Conservation (phyloP, 805 yeast genomes). For the Metschnikowia chrysomelidarum region DNA sequence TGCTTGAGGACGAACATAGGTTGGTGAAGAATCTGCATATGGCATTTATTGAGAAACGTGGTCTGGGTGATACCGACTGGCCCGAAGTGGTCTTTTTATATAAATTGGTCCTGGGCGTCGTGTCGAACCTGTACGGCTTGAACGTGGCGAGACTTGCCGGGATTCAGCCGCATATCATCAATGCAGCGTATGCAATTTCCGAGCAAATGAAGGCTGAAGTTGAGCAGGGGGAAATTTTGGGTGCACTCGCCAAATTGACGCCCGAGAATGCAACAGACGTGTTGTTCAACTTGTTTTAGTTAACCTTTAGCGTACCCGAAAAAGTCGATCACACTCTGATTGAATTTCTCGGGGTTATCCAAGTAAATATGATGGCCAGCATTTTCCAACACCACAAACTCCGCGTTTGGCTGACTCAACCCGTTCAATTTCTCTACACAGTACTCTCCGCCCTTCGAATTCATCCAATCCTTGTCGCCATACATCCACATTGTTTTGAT, state of each 20-base stretch:
- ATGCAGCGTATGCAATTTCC: constrained; percentile 42
- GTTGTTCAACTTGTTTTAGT: constrained; percentile 2
- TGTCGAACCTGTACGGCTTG: constrained; percentile 70
- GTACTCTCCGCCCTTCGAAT: constrained; percentile 35
- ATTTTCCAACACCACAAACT: constrained; percentile 25
- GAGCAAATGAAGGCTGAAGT: constrained; percentile 27
- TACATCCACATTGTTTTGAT: constrained; percentile 36
- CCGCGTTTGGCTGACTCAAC: constrained; percentile 15
- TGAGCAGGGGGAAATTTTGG: constrained; percentile 18
- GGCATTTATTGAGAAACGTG: constrained; percentile 52
- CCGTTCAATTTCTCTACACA: constrained; percentile 26
- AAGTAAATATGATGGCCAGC: constrained; percentile 46
- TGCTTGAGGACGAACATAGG: constrained; percentile 42
- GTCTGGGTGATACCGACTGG: constrained; percentile 22
- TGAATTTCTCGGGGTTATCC: constrained; percentile 38
- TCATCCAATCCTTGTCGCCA: constrained; percentile 48
- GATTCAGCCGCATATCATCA: constrained; percentile 47
- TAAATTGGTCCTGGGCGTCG: constrained; percentile 36
- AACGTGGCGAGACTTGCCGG: constrained; percentile 81
- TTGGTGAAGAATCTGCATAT: constrained; percentile 63
- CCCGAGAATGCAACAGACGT: constrained; percentile 4
- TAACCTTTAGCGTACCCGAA: constrained; percentile 16
- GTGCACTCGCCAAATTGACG: constrained; percentile 3
- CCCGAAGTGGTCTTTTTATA: constrained; percentile 42
- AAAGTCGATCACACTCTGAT: constrained; percentile 23